Conservation (phyloP, 306 rosid species). For the Parietaria judaica region DNA sequence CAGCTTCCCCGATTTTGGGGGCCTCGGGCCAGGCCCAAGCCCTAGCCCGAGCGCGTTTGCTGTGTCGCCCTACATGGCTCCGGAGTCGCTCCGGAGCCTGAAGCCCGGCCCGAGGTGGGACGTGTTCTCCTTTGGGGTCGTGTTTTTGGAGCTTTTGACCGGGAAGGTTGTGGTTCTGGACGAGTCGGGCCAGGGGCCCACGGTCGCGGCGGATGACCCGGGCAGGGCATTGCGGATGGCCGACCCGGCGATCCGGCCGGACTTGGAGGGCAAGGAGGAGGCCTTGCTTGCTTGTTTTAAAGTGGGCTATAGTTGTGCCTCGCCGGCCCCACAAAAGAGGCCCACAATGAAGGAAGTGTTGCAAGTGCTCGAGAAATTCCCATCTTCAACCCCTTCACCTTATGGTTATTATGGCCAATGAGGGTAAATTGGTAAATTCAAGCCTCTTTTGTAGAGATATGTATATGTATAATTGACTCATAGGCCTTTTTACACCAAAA, state of each 20-base stretch:
- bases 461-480: slow-evolving; percentile 40
- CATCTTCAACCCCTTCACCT: slow-evolving; percentile 38
- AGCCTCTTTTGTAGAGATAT: slow-evolving; percentile 41
- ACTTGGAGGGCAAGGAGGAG: slow-evolving; percentile 85
- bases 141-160: slow-evolving; percentile 69
- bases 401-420: slow-evolving; percentile 36
- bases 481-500: slow-evolving; percentile 8
- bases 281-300: slow-evolving; percentile 55
- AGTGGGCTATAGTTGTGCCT: slow-evolving; percentile 71
- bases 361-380: slow-evolving; percentile 69
- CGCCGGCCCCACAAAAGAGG: slow-evolving; percentile 72
- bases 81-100: slow-evolving; percentile 66
- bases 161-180: slow-evolving; percentile 74
- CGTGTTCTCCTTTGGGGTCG: slow-evolving; percentile 78
- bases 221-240: slow-evolving; percentile 66
- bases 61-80: slow-evolving; percentile 66
- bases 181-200: slow-evolving; percentile 61
- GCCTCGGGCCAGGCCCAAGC: slow-evolving; percentile 87
- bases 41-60: slow-evolving; percentile 85
- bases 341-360: slow-evolving; percentile 82
- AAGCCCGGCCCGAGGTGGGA: slow-evolving; percentile 93
- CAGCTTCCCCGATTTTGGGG: slow-evolving; percentile 51
- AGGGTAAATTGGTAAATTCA: slow-evolving; percentile 9
- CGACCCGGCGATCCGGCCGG: slow-evolving; percentile 64
- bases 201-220: slow-evolving; percentile 48